Evolutionary conservation across 192 early-diverging fungal species (phyloP).

Genomic region (Allomyces arbusculus): DNA sequence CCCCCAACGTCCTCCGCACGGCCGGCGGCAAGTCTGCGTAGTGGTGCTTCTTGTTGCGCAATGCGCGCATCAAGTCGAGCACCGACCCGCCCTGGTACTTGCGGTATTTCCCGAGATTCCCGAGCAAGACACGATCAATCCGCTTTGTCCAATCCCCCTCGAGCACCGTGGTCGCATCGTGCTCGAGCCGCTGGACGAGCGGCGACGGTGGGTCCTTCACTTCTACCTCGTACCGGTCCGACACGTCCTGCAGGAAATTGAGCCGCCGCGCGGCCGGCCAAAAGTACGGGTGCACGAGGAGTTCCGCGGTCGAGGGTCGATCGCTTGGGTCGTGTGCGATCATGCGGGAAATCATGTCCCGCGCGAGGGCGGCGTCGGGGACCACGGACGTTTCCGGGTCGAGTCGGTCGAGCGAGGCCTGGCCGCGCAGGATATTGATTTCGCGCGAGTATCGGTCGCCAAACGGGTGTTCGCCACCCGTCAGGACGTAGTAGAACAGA

Average conservation of each 20-base stretch:
- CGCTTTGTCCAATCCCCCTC: constrained; percentile 55
- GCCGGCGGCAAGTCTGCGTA: constrained; percentile 73
- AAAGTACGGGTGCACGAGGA: constrained; percentile 86
- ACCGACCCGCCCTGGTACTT: constrained; percentile 73
- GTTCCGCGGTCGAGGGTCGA: constrained; percentile 52
- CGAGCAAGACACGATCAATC: constrained; percentile 47
- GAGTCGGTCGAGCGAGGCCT: constrained; percentile 49
- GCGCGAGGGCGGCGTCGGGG: constrained; percentile 59
- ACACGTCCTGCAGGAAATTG: constrained; percentile 81
- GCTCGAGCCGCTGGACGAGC: constrained; percentile 44
- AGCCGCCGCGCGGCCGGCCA: constrained; percentile 72
- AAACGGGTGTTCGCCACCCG: constrained; percentile 83
- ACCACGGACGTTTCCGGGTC: constrained; percentile 25
- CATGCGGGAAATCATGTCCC: constrained; percentile 80
- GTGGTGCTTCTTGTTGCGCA: constrained; percentile 97
- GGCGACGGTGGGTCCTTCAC: constrained; percentile 43
- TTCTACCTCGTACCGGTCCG: constrained; percentile 85
- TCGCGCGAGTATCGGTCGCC: constrained; percentile 79
- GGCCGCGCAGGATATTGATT: constrained; percentile 63
- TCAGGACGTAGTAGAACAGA: constrained; percentile 83
- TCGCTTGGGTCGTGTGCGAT: constrained; percentile 51
- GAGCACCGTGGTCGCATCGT: constrained; percentile 31
- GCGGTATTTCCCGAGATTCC: constrained; percentile 75
- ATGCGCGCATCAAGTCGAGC: constrained; percentile 68
- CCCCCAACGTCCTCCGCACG: constrained; percentile 56